These are phyloP conservation scores for Teunomyces atbi DNA, from an alignment of 805 yeast genomes.

Conservation along the genomic window DNA sequence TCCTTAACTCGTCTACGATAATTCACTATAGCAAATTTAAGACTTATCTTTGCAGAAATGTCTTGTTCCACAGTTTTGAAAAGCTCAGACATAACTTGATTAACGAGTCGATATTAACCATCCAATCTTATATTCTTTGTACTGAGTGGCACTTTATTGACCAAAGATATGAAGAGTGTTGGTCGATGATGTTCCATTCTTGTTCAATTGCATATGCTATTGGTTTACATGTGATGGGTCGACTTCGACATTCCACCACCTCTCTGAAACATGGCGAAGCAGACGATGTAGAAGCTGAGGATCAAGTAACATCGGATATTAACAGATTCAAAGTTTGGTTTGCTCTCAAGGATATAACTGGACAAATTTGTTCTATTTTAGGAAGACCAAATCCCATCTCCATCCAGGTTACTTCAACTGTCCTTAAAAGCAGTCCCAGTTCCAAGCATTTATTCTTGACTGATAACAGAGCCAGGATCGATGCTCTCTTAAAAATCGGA, in stretches of 20 bases:
- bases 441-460: slow-evolving; percentile 8
- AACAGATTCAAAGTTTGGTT: slow-evolving; percentile 48
- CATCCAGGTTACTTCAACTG: slow-evolving; percentile 32
- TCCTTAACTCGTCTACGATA: slow-evolving; percentile 17
- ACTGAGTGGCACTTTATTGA: slow-evolving; percentile 51
- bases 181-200: slow-evolving; percentile 50
- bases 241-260: slow-evolving; percentile 15
- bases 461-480: slow-evolving; percentile 21
- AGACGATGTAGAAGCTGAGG: slow-evolving; percentile 27
- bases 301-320: slow-evolving; percentile 34
- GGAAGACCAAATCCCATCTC: slow-evolving; percentile 58
- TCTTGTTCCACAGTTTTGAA: slow-evolving; percentile 41
- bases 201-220: slow-evolving; percentile 51
- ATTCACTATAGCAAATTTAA: slow-evolving; percentile 19
- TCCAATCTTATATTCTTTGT: slow-evolving; percentile 49
- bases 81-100: slow-evolving; percentile 46
- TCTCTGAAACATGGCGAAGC: slow-evolving; percentile 1
- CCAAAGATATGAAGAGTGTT: slow-evolving; percentile 49
- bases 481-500: slow-evolving; percentile 43
- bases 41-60: slow-evolving; percentile 16
- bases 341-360: slow-evolving; percentile 46
- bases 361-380: slow-evolving; percentile 48
- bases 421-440: slow-evolving; percentile 20
- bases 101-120: slow-evolving; percentile 47
- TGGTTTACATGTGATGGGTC: slow-evolving; percentile 49